Evolutionary conservation across 2,329 filamentous ascomycete species (phyloP), one percentile per base, ranked within the genome.

Genomic region (Colletotrichum magnum): DNA sequence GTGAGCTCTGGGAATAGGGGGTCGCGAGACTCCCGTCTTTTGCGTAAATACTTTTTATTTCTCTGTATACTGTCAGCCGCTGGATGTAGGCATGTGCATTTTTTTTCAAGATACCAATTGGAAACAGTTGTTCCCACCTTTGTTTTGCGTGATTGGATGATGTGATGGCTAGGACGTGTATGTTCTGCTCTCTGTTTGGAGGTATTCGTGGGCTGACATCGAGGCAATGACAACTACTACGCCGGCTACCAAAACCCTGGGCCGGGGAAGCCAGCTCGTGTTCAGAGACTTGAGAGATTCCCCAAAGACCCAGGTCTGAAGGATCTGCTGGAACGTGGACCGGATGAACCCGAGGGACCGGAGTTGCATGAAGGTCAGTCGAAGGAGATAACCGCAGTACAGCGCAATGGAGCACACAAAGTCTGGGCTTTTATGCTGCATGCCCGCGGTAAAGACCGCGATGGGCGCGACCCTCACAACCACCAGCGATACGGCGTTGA

Each of bases 21-120:
- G 4, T 15, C 21, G 12, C n/a, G 9, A 32, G 5, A 32, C 28
- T 32, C 28, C 28, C 21, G 2, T 41, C 53, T 62, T 10, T 16
- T 64, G 26, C 43, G 32, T 39, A 56, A 24, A 50, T 59, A 65
- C 12, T 60, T 28, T 28, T 60, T 10, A 32, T 15, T 60, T 61
- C 62, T 56, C 4, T 66, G 39, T 58, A 57, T 57, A 52, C 36
- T 54, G 56, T 36, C 43, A 51, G 62, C 62, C 36, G 36, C 60
- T 56, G 15, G 32, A 47, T 32, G 7, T 43, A 28, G 36, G 66
- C 45, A 39, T 52, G 43, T 52, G 47, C 13, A 66, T 48, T 32
- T 60, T 13, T 32, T 39, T 52, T 16, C n/a, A 67, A 61, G 43
- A 52, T 67, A 41, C 45, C 51, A 45, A 48, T 26, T 18, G 9